Conservation (phyloP, 108 stramenopile genomes). For the Phaeodactylum tricornutum region DNA sequence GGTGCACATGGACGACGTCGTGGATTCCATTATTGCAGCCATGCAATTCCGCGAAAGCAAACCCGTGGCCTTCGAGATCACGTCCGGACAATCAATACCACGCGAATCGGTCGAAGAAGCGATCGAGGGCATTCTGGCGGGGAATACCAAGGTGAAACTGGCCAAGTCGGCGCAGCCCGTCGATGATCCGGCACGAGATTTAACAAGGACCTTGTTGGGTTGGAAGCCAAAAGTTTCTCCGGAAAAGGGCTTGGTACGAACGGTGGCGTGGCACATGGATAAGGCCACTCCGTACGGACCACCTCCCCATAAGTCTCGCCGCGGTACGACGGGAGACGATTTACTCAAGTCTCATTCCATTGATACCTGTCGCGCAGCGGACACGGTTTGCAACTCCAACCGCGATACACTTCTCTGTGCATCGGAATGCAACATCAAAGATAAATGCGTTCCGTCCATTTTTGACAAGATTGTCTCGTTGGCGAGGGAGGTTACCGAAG, state of each 20-base stretch:
- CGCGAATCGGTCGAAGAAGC: conserved; percentile 17
- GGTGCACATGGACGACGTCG: conserved; percentile 62
- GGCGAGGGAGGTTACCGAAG: conserved; percentile 38
- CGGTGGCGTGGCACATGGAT: conserved; percentile 68
- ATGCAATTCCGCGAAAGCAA: conserved; percentile 50
- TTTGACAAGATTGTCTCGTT: too few relatives aligned
- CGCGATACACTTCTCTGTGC: conserved; percentile 38
- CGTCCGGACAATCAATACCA: conserved; percentile 17
- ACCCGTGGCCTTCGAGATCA: conserved; percentile 33
- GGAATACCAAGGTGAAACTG: not conserved
- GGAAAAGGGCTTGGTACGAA: conserved; percentile 37
- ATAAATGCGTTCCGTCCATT: conserved; percentile 46
- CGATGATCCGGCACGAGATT: not conserved
- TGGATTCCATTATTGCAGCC: conserved; percentile 54
- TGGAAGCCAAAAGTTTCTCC: conserved; percentile 31
- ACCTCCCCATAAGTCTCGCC: conserved; percentile 1
- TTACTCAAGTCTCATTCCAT: conserved; percentile 33
- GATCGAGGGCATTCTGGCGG: not conserved
- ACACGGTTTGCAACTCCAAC: conserved; percentile 33
- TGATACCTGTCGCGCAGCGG: conserved; percentile 27
- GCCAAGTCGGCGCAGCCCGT: not conserved
- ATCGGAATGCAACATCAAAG: conserved; percentile 54
- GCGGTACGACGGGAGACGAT: conserved; percentile 29
- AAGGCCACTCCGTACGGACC: conserved; percentile 35
- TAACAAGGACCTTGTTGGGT: not conserved